Conservation (phyloP, 2,329 filamentous ascomycete species). For the Lachnellula cervina region DNA sequence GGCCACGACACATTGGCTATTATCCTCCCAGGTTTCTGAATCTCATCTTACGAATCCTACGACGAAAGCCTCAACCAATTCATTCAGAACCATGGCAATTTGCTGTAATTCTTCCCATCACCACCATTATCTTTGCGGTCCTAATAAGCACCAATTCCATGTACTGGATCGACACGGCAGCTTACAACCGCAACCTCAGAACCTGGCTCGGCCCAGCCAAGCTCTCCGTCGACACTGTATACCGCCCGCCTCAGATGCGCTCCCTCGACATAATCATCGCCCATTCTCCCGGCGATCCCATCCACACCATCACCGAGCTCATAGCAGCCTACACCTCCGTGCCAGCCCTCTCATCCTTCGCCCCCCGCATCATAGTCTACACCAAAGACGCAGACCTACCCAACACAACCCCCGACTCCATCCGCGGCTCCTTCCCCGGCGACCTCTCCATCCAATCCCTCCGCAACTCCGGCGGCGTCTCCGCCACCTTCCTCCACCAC, state of each 20-base stretch:
- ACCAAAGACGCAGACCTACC: conserved; percentile 21
- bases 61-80: conserved; percentile 15
- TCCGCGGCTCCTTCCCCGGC: conserved; percentile 10
- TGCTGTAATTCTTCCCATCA: conserved; percentile 15
- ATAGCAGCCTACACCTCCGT: conserved; percentile 16
- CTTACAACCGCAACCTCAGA: conserved; percentile 17
- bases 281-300: conserved; percentile 22
- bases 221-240: conserved; percentile 20
- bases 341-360: conserved; percentile 7
- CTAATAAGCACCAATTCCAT: conserved; percentile 18
- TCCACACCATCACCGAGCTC: conserved; percentile 15
- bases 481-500: conserved; percentile 43
- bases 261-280: conserved; percentile 27
- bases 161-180: conserved; percentile 24
- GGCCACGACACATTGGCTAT: conserved; percentile 25
- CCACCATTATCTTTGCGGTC: conserved; percentile 19
- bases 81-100: conserved; percentile 22
- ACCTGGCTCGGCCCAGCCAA: conserved; percentile 17
- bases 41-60: conserved; percentile 13
- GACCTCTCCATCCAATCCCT: conserved; percentile 23
- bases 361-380: conserved; percentile 24
- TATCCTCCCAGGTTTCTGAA: conserved; percentile 24
- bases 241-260: conserved; percentile 19
- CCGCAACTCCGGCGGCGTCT: conserved; percentile 40
- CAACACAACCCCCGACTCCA: conserved; percentile 1